Evolutionary conservation across 2,329 filamentous ascomycete genomes (phyloP), one percentile per base, ranked within the genome.

Genomic region (Xylaria multiplex): DNA sequence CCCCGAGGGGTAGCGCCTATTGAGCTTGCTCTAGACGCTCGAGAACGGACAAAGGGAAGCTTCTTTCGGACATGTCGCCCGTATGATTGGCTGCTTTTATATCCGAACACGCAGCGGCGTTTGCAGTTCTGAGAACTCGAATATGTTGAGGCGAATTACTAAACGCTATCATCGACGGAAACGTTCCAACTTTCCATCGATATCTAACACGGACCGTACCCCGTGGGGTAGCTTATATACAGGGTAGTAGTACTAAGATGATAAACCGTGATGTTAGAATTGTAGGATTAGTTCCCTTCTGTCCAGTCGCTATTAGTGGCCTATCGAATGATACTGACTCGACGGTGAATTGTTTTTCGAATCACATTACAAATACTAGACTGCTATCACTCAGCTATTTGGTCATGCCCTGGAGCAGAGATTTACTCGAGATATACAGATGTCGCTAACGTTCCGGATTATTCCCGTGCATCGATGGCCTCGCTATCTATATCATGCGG

Each of bases 31-130:
- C 54, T 54, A 54, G 62, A 35, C 48, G 30, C 59, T 46, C 49
- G 60, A 59, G 42, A 58, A 64, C 64, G 67, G 67, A 62, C 64
- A 61, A 69, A 69, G 60, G 64, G 64, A 66, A 67, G 60, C 57
- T 59, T 52, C 53, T 14, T 40, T 45, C 49, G 24, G 19, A 22
- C 64, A 45, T 40, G 37, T 40, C 37, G 37, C 11, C 4, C 11
- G 14, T 46, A 49, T 52, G 24, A 63, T 45, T 45, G 54, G 32
- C 8, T 14, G 22, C 22, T 30, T 45, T 52, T 35, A 55, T 55
- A 27, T 54, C 64, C 59, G 59, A 59, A n/a, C 40, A 30, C n/a
- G 19, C 27, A 32, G 42, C 40, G 53, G 58, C 40, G 53, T 37
- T 43, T 63, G 35, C 30, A 49, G 11, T 13, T 49, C 22, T 58